A percentile compares a stretch with the other conserved stretches of the same genome.
These are phyloP conservation scores for Thuidium tamariscinum DNA, from an alignment of 225 moss, liverwort and hornwort species.

Conservation along the genomic window DNA sequence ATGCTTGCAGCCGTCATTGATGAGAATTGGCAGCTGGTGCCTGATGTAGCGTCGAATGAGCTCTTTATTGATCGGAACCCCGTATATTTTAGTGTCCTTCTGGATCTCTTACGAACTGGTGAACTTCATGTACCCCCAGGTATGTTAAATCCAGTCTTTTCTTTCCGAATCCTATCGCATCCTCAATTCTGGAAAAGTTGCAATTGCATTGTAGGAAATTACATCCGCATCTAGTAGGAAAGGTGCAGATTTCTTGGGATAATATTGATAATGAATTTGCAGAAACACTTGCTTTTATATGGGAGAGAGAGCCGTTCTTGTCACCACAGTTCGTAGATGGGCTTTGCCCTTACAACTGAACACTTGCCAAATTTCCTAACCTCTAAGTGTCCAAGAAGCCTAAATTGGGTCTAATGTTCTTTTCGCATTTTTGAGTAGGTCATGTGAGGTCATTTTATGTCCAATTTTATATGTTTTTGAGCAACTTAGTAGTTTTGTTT, in stretches of 20 bases:
- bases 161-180: not conserved
- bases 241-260: not conserved
- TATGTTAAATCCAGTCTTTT: not conserved
- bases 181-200: not conserved
- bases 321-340: not conserved
- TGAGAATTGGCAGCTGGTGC: constrained; percentile 43
- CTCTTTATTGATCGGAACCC: constrained; percentile 59
- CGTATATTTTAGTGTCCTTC: constrained; percentile 41
- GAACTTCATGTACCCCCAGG: constrained; percentile 49
- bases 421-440: not conserved
- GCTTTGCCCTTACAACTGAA: not conserved
- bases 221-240: not conserved
- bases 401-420: not conserved
- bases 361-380: not conserved
- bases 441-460: not conserved
- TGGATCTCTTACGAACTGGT: constrained; percentile 57
- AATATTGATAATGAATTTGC: not conserved
- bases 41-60: constrained; percentile 26
- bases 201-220: not conserved
- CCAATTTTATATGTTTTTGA: not conserved
- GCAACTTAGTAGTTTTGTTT: not conserved
- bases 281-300: not conserved
- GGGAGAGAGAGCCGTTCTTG: not conserved
- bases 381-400: not conserved
- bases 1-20: constrained; percentile 58